These are phyloP conservation scores for Colletotrichum sp. DNA, from an alignment of 2,329 filamentous ascomycete genomes.

Conservation along the genomic window DNA sequence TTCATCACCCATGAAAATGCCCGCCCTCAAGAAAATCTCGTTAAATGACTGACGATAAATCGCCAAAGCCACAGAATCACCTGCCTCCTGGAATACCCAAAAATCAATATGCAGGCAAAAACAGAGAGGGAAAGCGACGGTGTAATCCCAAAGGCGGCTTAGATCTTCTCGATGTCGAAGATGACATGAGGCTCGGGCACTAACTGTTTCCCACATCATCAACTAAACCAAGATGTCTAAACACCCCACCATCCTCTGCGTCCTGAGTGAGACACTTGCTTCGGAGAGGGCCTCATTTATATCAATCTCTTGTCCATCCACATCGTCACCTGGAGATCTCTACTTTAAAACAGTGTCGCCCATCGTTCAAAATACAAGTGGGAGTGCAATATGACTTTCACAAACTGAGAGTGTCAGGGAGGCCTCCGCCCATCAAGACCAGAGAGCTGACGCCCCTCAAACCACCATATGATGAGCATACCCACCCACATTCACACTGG, in stretches of 20 bases:
- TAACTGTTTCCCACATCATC: too few species aligned
- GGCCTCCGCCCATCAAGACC: not conserved
- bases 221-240: not conserved
- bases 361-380: not conserved
- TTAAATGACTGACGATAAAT: too few species aligned
- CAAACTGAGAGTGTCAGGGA: not conserved
- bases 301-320: rapidly evolving
- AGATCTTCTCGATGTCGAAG: not conserved
- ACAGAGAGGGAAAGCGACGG: not conserved
- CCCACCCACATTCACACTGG: not conserved
- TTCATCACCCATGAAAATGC: too few species aligned
- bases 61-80: too few species aligned
- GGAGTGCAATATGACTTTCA: not conserved
- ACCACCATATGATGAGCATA: not conserved
- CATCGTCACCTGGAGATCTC: not conserved
- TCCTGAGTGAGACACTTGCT: not conserved
- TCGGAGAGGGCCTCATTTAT: not conserved
- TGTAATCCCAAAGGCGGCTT: not conserved
- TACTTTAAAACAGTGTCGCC: rapidly evolving
- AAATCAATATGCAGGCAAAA: not conserved
- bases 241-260: not conserved
- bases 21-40: too few species aligned
- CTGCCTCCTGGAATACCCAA: not conserved
- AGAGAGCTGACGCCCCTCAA: not conserved
- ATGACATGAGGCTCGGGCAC: not conserved